phyloP scores from a whole-genome alignment of 768 basidiomycete genomes.

The Paxillus ammoniavirescens region DNA sequence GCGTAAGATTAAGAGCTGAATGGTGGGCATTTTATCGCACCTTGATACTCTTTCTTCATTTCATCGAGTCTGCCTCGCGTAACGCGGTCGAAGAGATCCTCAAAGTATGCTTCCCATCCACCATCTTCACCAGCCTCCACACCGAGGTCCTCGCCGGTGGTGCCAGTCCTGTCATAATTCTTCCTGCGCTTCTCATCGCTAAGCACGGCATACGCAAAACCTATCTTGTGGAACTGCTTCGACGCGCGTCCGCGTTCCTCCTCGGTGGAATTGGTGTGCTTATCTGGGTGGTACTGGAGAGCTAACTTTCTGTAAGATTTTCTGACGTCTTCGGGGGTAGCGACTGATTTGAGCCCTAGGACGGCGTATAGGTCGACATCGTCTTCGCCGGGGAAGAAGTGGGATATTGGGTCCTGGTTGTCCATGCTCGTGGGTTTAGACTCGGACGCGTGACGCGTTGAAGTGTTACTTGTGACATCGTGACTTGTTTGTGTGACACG shows the following conservation, averaged over 20 bases:
- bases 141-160: constrained; percentile 77
- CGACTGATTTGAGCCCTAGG: constrained; percentile 53
- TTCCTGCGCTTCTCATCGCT: constrained; percentile 72
- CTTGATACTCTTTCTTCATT: constrained; percentile 93
- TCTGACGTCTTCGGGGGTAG: constrained; percentile 67
- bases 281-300: constrained; percentile 87
- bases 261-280: constrained; percentile 63
- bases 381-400: constrained; percentile 77
- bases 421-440: constrained; percentile 48
- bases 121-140: constrained; percentile 74
- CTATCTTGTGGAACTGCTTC: constrained; percentile 87
- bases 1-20: neutral
- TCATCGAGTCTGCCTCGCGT: constrained; percentile 87
- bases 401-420: constrained; percentile 65
- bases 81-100: constrained; percentile 82
- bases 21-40: constrained; percentile 35
- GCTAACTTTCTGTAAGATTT: constrained; percentile 85
- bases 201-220: constrained; percentile 90
- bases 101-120: constrained; percentile 92
- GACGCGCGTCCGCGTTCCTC: constrained; percentile 64
- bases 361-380: constrained; percentile 77
- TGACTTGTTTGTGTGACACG: neutral
- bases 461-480: constrained; percentile 11
- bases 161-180: constrained; percentile 83
- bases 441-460: constrained; percentile 1